phyloP scores from a whole-genome alignment of 164 flowering plant genomes.

The Vitis rotundifolia region DNA sequence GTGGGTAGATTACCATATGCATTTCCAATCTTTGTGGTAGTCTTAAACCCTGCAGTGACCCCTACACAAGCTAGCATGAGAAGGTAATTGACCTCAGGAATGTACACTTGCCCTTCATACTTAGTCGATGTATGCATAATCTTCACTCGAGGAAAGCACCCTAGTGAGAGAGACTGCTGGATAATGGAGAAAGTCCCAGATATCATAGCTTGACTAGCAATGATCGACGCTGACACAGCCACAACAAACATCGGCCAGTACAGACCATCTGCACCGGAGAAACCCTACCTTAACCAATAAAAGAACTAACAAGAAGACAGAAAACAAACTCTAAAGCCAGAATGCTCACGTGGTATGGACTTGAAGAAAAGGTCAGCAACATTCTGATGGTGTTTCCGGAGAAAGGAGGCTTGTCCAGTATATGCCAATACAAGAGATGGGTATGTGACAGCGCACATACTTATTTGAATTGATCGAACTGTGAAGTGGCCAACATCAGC shows the following conservation, averaged over 20 bases:
- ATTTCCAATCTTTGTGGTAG: conserved; percentile 27
- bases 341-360: conserved; percentile 27
- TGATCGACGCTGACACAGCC: conserved; percentile 27
- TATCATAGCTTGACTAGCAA: conserved; percentile 34
- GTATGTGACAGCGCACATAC: conserved; percentile 15
- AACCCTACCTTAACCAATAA: neutral
- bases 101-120: conserved; percentile 31
- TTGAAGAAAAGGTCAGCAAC: conserved; percentile 44
- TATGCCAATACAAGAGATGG: conserved; percentile 26
- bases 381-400: conserved; percentile 32
- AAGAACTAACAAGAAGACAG: too few species aligned
- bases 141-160: conserved; percentile 32
- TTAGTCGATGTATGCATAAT: conserved; percentile 33
- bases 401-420: conserved; percentile 36
- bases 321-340: too few species aligned
- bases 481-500: conserved; percentile 25
- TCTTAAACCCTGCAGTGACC: conserved; percentile 24
- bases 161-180: conserved; percentile 27
- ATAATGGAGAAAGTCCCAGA: conserved; percentile 31
- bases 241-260: conserved; percentile 33
- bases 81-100: conserved; percentile 33
- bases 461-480: conserved; percentile 21
- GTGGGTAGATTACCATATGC: conserved; percentile 30
- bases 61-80: conserved; percentile 36
- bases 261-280: conserved; percentile 9